Conservation (phyloP, 352 stramenopile species). For the Pythium chondricola region DNA sequence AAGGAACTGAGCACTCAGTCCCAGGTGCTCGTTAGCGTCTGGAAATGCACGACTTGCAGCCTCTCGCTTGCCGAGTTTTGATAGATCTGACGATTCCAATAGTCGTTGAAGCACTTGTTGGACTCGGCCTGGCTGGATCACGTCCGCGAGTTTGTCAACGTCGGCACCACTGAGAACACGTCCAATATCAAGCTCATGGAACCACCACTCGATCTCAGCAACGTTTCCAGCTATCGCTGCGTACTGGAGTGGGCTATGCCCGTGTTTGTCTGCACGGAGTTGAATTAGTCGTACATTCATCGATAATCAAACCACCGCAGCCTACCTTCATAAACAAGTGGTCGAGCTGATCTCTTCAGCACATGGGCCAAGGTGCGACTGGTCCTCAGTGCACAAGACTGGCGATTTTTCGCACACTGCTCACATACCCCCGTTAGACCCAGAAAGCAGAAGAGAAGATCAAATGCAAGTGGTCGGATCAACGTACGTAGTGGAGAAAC, state of each 20-base stretch:
- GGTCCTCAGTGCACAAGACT: too few relatives aligned
- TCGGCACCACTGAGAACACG: constrained; percentile 16
- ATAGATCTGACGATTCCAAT: constrained; percentile 23
- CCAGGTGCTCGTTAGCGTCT: too few relatives aligned
- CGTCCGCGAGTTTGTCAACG: constrained; percentile 29
- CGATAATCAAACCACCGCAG: background rate
- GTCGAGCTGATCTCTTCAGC: too few relatives aligned
- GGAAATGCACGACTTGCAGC: too few relatives aligned
- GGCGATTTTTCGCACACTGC: too few relatives aligned
- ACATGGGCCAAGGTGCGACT: too few relatives aligned
- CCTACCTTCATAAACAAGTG: too few relatives aligned
- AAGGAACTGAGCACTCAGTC: constrained; percentile 32
- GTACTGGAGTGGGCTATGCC: constrained; percentile 43
- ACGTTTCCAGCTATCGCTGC: constrained; percentile 33
- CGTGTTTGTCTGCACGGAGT: too few relatives aligned
- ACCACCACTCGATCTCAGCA: constrained; percentile 28
- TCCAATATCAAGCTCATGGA: constrained; percentile 21
- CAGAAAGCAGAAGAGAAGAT: too few relatives aligned
- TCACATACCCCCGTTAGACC: too few relatives aligned
- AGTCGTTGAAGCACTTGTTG: constrained; percentile 28
- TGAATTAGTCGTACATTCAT: constrained; percentile 18
- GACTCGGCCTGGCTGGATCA: constrained; percentile 15
- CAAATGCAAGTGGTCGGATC: too few relatives aligned
- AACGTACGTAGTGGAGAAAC: constrained; percentile 55
- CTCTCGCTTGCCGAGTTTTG: too few relatives aligned